Evolutionary conservation across 2,329 filamentous ascomycete species (phyloP).

Genomic region (Huntiella decipiens): DNA sequence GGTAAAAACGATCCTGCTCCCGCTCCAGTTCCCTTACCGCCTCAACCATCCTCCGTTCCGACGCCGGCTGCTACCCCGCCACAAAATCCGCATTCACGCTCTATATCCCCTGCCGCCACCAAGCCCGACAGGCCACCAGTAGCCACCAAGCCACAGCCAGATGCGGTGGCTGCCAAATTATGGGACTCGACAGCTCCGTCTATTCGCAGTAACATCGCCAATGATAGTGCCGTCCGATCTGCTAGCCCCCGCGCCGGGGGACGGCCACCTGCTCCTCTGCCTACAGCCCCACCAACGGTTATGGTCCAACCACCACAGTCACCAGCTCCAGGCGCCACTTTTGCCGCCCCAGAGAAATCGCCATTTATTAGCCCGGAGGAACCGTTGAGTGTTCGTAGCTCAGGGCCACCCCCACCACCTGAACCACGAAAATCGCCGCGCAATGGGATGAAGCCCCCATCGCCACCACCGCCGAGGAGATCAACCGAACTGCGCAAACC

Average conservation of each 20-base stretch:
- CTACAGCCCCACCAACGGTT: conserved; percentile 38
- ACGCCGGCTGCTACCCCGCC: conserved; percentile 4
- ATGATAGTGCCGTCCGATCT: conserved; percentile 11
- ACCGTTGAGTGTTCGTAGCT: conserved; percentile 25
- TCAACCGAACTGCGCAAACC: conserved; percentile 39
- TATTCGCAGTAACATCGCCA: conserved; percentile 14
- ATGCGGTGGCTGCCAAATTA: neutral
- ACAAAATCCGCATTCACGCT: conserved; percentile 15
- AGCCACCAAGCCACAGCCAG: neutral
- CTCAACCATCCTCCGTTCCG: conserved; percentile 17
- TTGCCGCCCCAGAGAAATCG: neutral
- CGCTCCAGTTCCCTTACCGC: conserved; percentile 21
- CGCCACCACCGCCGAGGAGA: conserved; percentile 42
- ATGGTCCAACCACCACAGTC: conserved; percentile 52
- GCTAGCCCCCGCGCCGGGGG: conserved; percentile 8
- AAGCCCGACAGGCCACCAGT: conserved; percentile 25
- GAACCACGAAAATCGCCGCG: conserved; percentile 31
- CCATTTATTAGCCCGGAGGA: neutral
- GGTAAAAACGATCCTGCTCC: conserved; percentile 24
- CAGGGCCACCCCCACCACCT: conserved; percentile 29
- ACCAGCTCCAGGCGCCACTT: conserved; percentile 24
- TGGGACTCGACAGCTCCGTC: conserved; percentile 13
- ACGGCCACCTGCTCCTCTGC: neutral
- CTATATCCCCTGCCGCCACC: conserved; percentile 19
- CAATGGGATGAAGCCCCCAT: conserved; percentile 33